A percentile compares a stretch with the other conserved stretches of the same genome.
phyloP scores from a whole-genome alignment of 2,329 filamentous ascomycete genomes.

The Aspergillus arachidicola region DNA sequence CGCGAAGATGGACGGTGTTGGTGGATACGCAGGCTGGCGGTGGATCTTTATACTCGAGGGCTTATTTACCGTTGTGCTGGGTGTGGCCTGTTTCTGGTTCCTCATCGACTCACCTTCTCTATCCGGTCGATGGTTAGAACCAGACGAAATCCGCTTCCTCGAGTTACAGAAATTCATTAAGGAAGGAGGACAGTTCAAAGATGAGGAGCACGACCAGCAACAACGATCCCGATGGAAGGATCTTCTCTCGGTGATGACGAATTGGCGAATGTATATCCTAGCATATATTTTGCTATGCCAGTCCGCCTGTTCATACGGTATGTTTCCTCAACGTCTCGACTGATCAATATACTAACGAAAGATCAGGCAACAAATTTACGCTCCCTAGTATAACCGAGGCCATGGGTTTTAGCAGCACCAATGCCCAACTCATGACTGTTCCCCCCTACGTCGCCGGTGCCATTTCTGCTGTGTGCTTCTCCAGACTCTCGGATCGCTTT shows the following conservation, averaged over 20 bases:
- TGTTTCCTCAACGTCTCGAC: conserved; percentile 17
- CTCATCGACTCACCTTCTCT: conserved; percentile 45
- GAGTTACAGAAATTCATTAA: conserved; percentile 17
- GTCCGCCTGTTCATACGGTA: conserved; percentile 26
- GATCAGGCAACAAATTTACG: conserved; percentile 38
- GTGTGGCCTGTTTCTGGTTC: conserved; percentile 19
- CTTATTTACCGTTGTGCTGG: conserved; percentile 22
- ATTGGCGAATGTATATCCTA: conserved; percentile 22
- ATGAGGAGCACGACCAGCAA: not conserved
- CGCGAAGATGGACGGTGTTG: conserved; percentile 24
- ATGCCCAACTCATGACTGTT: conserved; percentile 35
- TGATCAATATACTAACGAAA: conserved; percentile 19
- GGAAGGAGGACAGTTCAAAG: conserved; percentile 10
- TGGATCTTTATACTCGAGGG: conserved; percentile 55
- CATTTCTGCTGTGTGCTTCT: conserved; percentile 26
- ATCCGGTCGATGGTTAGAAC: conserved; percentile 39
- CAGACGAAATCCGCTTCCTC: conserved; percentile 34
- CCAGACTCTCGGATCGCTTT: conserved; percentile 25
- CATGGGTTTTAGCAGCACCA: conserved; percentile 38
- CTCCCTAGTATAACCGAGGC: conserved; percentile 42
- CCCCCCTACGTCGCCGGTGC: conserved; percentile 31
- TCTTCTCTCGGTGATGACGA: conserved; percentile 10
- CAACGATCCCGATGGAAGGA: conserved; percentile 9
- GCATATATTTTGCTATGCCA: conserved; percentile 33
- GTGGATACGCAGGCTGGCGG: conserved; percentile 22